These are phyloP conservation scores for Amanita jacksonii DNA, from an alignment of 768 basidiomycete species.

Conservation along the genomic window DNA sequence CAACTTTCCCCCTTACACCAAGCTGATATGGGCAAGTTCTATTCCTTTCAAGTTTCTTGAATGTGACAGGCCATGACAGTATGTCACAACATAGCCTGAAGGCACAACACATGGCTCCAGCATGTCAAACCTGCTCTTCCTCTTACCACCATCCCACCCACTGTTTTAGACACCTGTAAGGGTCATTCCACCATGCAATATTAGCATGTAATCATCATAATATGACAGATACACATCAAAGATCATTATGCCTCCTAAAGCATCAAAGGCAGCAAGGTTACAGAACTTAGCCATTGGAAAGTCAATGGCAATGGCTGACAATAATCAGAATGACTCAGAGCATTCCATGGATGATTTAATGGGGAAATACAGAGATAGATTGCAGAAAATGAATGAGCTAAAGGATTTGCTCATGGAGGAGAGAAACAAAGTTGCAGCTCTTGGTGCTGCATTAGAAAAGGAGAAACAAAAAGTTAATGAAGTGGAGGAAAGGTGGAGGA, in stretches of 20 bases:
- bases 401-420: background rate
- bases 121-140: too few species aligned
- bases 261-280: background rate
- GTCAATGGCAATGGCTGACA: background rate
- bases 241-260: background rate
- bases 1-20: too few species aligned
- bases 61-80: too few species aligned
- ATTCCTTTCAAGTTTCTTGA: too few species aligned
- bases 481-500: background rate
- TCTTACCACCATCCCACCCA: too few species aligned
- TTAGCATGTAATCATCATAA: too few species aligned
- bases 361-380: background rate
- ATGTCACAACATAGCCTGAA: too few species aligned
- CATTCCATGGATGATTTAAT: background rate
- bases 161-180: too few species aligned
- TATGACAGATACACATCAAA: background rate
- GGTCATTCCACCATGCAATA: too few species aligned
- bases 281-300: background rate
- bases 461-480: background rate
- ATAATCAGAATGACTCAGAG: background rate
- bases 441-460: background rate
- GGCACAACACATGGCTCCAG: too few species aligned
- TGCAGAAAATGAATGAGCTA: background rate
- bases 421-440: background rate
- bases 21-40: too few species aligned